phyloP scores from a whole-genome alignment of 2,329 filamentous ascomycete species.

The Claviceps pazoutovae region DNA sequence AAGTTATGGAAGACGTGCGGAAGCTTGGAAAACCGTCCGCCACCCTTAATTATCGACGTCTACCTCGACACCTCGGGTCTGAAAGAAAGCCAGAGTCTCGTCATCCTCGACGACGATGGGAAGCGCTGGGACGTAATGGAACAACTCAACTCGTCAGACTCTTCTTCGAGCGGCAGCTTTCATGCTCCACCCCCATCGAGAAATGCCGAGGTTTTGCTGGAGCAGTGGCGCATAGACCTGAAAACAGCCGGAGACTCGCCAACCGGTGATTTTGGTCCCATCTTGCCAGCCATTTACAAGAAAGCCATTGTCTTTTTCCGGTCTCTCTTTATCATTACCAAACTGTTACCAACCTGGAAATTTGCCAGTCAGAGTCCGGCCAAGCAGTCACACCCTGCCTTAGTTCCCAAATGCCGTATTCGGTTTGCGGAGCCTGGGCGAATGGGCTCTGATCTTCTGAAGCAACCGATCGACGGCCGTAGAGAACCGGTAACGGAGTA shows the following conservation, averaged over 20 bases:
- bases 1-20: slow-evolving; percentile 70
- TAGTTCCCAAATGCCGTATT: slow-evolving; percentile 73
- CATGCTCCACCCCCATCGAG: slow-evolving; percentile 27
- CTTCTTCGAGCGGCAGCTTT: slow-evolving; percentile 32
- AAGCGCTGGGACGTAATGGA: slow-evolving; percentile 89
- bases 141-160: slow-evolving; percentile 53
- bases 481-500: slow-evolving; percentile 50
- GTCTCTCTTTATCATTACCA: slow-evolving; percentile 69
- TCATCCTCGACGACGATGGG: slow-evolving; percentile 75
- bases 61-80: slow-evolving; percentile 71
- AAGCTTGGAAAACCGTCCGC: slow-evolving; percentile 61
- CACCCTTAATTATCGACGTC: slow-evolving; percentile 77
- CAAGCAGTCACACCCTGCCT: slow-evolving; percentile 51
- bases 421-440: slow-evolving; percentile 43
- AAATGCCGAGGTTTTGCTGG: slow-evolving; percentile 65
- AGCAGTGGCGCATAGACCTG: slow-evolving; percentile 81
- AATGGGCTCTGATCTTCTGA: slow-evolving; percentile 51
- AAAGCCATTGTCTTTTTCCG: slow-evolving; percentile 92
- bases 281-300: slow-evolving; percentile 84
- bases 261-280: slow-evolving; percentile 44
- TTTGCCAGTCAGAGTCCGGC: slow-evolving; percentile 59
- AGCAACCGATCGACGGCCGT: slow-evolving; percentile 23
- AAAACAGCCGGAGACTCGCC: slow-evolving; percentile 36
- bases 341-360: slow-evolving; percentile 76
- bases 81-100: slow-evolving; percentile 72